These are phyloP conservation scores for Solanum commersonii DNA, from an alignment of 257 asterid genomes.

Conservation along the genomic window DNA sequence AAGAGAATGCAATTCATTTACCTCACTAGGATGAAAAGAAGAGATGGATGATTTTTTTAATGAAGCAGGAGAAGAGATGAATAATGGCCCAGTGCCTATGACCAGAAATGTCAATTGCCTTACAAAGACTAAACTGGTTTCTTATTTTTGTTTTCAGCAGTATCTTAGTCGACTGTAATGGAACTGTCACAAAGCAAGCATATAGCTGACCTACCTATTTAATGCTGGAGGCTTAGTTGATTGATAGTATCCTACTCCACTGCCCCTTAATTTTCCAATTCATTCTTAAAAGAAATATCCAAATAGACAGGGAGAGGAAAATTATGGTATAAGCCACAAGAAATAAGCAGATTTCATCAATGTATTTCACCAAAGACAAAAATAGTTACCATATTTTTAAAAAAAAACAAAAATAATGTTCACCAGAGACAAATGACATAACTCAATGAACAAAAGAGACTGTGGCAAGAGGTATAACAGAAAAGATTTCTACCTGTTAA, in stretches of 20 bases:
- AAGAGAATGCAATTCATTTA: neutral
- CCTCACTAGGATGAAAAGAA: neutral
- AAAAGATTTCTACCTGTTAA: slow-evolving; percentile 43
- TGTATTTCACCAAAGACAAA: neutral
- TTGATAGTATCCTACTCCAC: neutral
- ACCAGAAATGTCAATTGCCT: neutral
- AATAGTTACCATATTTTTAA: neutral
- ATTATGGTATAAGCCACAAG: neutral
- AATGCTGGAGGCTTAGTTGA: neutral
- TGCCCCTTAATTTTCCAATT: neutral
- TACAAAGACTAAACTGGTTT: neutral
- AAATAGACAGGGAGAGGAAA: neutral
- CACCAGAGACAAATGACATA: neutral
- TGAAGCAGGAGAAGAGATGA: neutral
- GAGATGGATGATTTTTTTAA: neutral
- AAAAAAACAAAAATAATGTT: neutral
- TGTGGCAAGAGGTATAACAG: neutral
- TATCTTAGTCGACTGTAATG: neutral
- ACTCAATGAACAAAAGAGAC: neutral
- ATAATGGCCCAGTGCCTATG: neutral
- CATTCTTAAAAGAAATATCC: neutral
- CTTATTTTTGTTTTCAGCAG: neutral
- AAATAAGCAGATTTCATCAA: neutral
- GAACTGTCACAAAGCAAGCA: neutral
- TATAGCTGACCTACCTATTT: neutral